A percentile compares a stretch with the other conserved stretches of the same genome.
Evolutionary conservation across 2,329 filamentous ascomycete species (phyloP).

Genomic region (Calonectria pseudoreteaudii): DNA sequence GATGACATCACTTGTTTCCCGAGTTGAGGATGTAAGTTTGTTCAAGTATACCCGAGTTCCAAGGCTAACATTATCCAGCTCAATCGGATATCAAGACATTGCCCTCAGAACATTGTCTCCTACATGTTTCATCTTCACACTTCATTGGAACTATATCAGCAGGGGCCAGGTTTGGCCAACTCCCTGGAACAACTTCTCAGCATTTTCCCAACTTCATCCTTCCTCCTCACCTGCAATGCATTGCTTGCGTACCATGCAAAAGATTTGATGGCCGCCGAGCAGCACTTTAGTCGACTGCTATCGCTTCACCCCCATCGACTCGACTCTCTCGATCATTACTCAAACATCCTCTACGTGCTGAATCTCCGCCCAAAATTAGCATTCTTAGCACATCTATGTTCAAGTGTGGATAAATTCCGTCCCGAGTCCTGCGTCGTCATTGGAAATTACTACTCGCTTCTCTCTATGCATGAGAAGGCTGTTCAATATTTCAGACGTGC

Average conservation of each 20-base stretch:
- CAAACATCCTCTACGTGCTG: conserved; percentile 96
- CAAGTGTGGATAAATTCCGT: conserved; percentile 92
- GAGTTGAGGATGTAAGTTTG: conserved; percentile 80
- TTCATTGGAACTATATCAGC: conserved; percentile 91
- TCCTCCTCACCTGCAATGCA: conserved; percentile 90
- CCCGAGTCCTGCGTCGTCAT: conserved; percentile 97
- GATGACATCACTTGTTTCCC: conserved; percentile 82
- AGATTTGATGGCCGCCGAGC: conserved; percentile 75
- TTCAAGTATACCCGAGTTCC: conserved; percentile 25
- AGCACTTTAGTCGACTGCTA: conserved; percentile 82
- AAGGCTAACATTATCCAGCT: conserved; percentile 62
- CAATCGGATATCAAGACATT: conserved; percentile 75
- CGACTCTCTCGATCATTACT: conserved; percentile 94
- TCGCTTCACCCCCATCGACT: conserved; percentile 80
- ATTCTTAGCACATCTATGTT: conserved; percentile 91
- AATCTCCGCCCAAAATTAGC: conserved; percentile 88
- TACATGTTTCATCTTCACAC: conserved; percentile 95
- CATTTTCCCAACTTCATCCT: conserved; percentile 90
- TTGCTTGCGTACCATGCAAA: conserved; percentile 92
- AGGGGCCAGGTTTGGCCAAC: conserved; percentile 78
- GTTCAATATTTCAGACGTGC: conserved; percentile 98
- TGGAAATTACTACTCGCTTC: conserved; percentile 95
- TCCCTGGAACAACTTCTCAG: conserved; percentile 81
- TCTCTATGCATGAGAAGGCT: conserved; percentile 96
- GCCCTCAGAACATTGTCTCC: conserved; percentile 92